phyloP scores from a whole-genome alignment of 1,284 basidiomycete species.

The Ceratorhiza oryzae-sativae region DNA sequence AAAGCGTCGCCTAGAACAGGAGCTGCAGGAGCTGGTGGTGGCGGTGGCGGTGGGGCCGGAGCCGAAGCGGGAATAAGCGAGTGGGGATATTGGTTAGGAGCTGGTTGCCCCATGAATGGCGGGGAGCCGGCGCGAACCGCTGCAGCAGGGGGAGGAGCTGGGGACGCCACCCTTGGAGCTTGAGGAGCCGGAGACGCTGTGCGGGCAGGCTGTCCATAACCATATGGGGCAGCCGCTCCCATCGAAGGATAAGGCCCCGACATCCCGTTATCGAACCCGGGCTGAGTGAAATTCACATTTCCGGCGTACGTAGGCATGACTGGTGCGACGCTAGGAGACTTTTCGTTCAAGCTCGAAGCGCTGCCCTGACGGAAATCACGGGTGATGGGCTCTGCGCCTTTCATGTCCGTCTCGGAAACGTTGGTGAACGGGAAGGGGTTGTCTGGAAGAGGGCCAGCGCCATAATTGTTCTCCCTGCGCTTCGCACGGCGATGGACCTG shows the following conservation, averaged over 20 bases:
- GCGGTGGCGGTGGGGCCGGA: neutral
- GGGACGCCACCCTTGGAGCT: conserved; percentile 19
- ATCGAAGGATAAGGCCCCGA: conserved; percentile 27
- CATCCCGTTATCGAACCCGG: conserved; percentile 1
- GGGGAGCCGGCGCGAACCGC: conserved; percentile 1
- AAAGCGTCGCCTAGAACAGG: neutral
- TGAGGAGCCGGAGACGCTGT: conserved; percentile 24
- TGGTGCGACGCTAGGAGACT: conserved; percentile 30
- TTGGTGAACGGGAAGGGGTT: conserved; percentile 36
- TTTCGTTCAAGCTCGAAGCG: neutral
- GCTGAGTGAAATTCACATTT: conserved; percentile 3
- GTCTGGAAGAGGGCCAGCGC: conserved; percentile 17
- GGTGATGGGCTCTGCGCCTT: conserved; percentile 27
- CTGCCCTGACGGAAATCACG: conserved; percentile 10
- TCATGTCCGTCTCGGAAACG: conserved; percentile 33
- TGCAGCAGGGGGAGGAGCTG: conserved; percentile 15
- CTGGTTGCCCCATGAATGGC: neutral
- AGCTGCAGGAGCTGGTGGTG: neutral
- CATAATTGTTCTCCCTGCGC: conserved; percentile 35
- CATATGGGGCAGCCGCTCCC: conserved; percentile 20
- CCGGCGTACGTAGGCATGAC: conserved; percentile 6
- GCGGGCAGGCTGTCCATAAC: conserved; percentile 7
- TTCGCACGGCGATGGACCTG: conserved; percentile 32
- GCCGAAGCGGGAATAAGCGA: neutral
- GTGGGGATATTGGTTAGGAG: conserved; percentile 1